phyloP scores from a whole-genome alignment of 208 protist species.

The Acanthamoeba lenticulata region DNA sequence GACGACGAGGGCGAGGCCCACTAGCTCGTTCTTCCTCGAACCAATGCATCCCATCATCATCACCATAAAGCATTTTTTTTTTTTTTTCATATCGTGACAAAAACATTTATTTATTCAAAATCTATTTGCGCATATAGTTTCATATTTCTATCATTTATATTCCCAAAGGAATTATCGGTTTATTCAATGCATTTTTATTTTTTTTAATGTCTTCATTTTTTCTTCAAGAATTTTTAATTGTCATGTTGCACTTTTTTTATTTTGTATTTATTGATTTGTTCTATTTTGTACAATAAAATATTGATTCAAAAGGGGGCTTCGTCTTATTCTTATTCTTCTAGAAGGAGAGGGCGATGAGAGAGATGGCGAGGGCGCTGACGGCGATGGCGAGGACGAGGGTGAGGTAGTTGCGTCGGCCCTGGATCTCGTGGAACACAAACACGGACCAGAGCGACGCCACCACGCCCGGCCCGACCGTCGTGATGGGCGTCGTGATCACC shows the following conservation, averaged over 20 bases:
- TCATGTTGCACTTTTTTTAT: too few species aligned
- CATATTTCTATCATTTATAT: not conserved
- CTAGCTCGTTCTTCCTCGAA: too few species aligned
- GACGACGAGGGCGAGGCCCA: not conserved
- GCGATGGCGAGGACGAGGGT: not conserved
- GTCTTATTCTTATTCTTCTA: too few species aligned
- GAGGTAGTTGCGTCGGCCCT: slow-evolving; percentile 15
- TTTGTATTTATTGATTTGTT: too few species aligned
- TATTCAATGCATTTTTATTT: not conserved
- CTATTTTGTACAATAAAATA: too few species aligned
- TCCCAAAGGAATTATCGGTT: not conserved
- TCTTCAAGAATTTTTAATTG: too few species aligned
- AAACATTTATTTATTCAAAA: not conserved
- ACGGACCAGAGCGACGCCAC: slow-evolving; percentile 12
- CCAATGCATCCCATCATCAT: not conserved
- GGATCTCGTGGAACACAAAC: slow-evolving; percentile 41
- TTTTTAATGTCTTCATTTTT: too few species aligned
- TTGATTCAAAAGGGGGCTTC: too few species aligned
- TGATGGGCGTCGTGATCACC: slow-evolving; percentile 39
- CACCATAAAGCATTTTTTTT: not conserved
- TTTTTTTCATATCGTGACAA: not conserved
- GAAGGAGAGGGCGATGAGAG: not conserved
- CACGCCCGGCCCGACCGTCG: not conserved
- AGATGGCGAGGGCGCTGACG: not conserved
- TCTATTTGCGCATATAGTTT: not conserved